Evolutionary conservation across 192 early-diverging fungal genomes (phyloP), one percentile per base, ranked within the genome.

Genomic region (Jimgerdemannia flammicorona): DNA sequence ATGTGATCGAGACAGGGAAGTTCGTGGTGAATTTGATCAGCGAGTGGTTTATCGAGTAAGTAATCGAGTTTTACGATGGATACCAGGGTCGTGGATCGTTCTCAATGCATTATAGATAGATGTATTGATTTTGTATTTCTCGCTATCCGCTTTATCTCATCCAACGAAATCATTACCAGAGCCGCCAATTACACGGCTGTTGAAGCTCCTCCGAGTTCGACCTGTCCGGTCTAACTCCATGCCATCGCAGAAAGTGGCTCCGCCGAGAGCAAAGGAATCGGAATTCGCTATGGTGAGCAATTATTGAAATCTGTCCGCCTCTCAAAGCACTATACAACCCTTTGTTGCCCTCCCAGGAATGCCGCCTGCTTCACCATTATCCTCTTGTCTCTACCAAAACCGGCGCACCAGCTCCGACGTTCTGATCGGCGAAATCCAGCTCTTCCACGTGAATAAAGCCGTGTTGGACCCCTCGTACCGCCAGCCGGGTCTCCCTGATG

Each of bases 11-110:
- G 17, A 78, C 78, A 39, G 72, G 73, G 4, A 54, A 87, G 67
- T 86, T 85, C 69, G 84, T 86, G 66, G 80, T 87, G 74, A 87
- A 87, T 78, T 85, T 78, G 44, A 78, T 87, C 67, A 78, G 72
- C 2, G 86, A 87, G 75, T 79, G 79, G 49, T 79, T 84, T 72
- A 78, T 79, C 20, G 86, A 87, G 70, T 74, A 67, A 74, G 74
- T 65, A 3, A 39, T 1, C 54, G 4, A 66, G 17, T n/a, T n/a
- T n/a, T n/a, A n/a, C n/a, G n/a, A n/a, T n/a, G n/a, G n/a, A n/a
- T n/a, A n/a, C n/a, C n/a, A n/a, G n/a, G n/a, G n/a, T n/a, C n/a
- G n/a, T n/a, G n/a, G n/a, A n/a, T n/a, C n/a, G 49, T 4, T 54
- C 11, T 54, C 11, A 7, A 54, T 54, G 49, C 6, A 4, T 54